Percentiles rank a stretch among this genome's conserved stretches.
These are phyloP conservation scores for Peterozyma toletana DNA, from an alignment of 805 yeast genomes.

Conservation along the genomic window DNA sequence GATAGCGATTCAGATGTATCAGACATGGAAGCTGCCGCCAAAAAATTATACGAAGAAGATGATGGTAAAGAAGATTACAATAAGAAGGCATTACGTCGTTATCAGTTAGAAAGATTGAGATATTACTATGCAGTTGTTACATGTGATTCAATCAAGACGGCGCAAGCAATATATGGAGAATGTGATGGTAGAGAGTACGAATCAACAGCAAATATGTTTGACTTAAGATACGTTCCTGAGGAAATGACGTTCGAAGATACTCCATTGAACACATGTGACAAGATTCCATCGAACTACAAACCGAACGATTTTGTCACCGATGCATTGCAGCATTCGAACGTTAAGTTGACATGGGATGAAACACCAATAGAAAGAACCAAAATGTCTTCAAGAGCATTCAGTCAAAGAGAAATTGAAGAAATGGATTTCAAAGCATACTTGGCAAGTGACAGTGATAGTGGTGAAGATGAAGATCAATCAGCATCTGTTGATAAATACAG, in stretches of 20 bases:
- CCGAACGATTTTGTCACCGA: conserved; percentile 84
- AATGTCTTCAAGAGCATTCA: conserved; percentile 72
- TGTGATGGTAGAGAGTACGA: conserved; percentile 97
- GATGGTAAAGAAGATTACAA: conserved; percentile 81
- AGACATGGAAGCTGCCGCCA: conserved; percentile 53
- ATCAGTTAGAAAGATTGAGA: conserved; percentile 87
- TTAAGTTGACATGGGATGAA: conserved; percentile 96
- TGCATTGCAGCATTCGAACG: conserved; percentile 94
- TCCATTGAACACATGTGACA: conserved; percentile 66
- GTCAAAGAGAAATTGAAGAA: conserved; percentile 81
- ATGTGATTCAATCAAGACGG: conserved; percentile 70
- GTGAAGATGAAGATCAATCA: conserved; percentile 44
- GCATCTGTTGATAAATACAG: conserved; percentile 23
- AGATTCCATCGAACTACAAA: conserved; percentile 69
- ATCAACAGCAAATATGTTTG: conserved; percentile 91
- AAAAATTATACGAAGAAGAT: conserved; percentile 69
- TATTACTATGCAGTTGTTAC: conserved; percentile 88
- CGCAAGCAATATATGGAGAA: conserved; percentile 68
- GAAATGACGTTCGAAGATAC: conserved; percentile 76
- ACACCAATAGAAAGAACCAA: conserved; percentile 86
- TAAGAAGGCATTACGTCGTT: conserved; percentile 74
- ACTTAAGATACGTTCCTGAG: conserved; percentile 87
- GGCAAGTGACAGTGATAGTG: conserved; percentile 68
- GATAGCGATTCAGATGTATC: conserved; percentile 40
- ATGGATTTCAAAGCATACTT: conserved; percentile 90